Evolutionary conservation across 2,329 filamentous ascomycete genomes (phyloP), one percentile per base, ranked within the genome.

Genomic region (Cadophora sp.): DNA sequence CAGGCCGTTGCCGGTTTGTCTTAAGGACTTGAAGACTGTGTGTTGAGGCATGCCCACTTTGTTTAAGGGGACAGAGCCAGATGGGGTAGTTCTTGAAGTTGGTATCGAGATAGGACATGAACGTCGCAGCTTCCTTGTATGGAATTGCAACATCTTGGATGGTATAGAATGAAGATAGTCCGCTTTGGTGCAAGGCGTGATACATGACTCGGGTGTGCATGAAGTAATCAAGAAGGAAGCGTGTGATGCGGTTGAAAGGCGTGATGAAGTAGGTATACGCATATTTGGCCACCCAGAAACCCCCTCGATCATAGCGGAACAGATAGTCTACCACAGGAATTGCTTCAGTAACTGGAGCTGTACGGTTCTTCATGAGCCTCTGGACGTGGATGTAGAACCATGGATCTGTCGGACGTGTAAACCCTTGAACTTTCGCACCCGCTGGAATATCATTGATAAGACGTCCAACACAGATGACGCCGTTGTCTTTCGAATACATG

Each of bases 261-360:
- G 82, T 73, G 24, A 82, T 70, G 76, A 89, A 89, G 73, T 89
- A 90, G 3, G 81, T 79, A 77, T 85, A 90, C 0, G 87, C 86
- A 50, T 78, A 91, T 89, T 2, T 82, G 83, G 36, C 86, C 83
- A n/a, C 88, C 88, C 88, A 91, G 76, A 91, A 91, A 0, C 83
- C 87, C 14, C 86, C 88, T 2, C 89, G 81, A 73, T 91, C 87
- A 73, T 90, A 88, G 6, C 85, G 82, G 74, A 89, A 88, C 5
- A 89, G 79, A 71, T 88, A 89, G 50, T 85, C 83, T 9, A 77
- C 76, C 0, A 84, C 70, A 0, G 84, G 83, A 2, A 85, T 78
- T 2, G 73, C 69, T 72, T 84, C 82, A 79, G 66, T 74, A 24
- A 74, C 71, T 11, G 71, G 66, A 39, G 66, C 65, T 3, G 64